phyloP scores from a whole-genome alignment of 2,329 filamentous ascomycete genomes.

The Sphaerulina populicola region DNA sequence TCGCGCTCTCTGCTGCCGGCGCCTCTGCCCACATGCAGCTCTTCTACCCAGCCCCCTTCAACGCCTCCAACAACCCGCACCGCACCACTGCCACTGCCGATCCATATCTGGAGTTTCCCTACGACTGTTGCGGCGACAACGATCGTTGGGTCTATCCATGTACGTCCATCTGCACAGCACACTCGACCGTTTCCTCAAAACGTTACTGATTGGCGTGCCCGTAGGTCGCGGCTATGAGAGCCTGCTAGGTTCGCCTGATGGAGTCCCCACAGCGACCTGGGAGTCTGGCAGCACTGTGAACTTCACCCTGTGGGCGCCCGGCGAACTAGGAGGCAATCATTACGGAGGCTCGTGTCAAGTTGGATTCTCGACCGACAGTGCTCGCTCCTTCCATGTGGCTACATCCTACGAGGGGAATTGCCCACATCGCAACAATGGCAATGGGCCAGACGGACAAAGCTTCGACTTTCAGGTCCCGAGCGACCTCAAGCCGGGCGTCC shows the following conservation, averaged over 20 bases:
- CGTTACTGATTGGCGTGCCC: background rate
- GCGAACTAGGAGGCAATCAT: constrained; percentile 33
- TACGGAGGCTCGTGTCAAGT: constrained; percentile 43
- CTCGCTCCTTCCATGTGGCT: constrained; percentile 40
- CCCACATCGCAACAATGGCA: constrained; percentile 36
- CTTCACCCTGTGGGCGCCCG: constrained; percentile 33
- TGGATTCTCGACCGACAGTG: constrained; percentile 37
- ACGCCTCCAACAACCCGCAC: constrained; percentile 40
- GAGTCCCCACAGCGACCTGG: constrained; percentile 39
- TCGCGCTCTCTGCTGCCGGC: constrained; percentile 2
- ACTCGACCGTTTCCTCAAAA: background rate
- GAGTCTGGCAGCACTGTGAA: constrained; percentile 36
- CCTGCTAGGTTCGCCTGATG: constrained; percentile 39
- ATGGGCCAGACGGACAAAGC: constrained; percentile 35
- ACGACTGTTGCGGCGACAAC: constrained; percentile 38
- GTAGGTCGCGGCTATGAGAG: constrained; percentile 36
- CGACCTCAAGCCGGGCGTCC: constrained; percentile 37
- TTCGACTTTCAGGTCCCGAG: constrained; percentile 41
- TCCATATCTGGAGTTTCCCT: constrained; percentile 38
- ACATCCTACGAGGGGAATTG: constrained; percentile 43
- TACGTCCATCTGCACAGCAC: background rate
- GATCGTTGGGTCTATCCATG: constrained; percentile 33
- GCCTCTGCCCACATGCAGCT: constrained; percentile 29
- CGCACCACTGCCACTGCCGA: constrained; percentile 30
- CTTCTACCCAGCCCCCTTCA: constrained; percentile 38